Evolutionary conservation across 148 eudicot genomes (phyloP), one percentile per base, ranked within the genome.

Genomic region (Suaeda aralocaspica): DNA sequence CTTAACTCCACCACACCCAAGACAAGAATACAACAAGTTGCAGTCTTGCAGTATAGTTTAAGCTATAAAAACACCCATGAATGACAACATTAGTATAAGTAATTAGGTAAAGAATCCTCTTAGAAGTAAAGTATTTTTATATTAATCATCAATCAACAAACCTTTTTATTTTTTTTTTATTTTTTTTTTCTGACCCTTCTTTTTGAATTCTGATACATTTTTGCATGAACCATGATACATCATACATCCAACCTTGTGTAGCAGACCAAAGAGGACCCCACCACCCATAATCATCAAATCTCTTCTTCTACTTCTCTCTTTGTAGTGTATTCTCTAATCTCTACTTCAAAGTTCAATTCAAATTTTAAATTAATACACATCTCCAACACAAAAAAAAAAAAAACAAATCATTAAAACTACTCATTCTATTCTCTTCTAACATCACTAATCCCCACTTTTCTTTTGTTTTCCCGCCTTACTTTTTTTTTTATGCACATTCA

Each of bases 381-480:
- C n/a, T n/a, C n/a, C n/a, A n/a, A n/a, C 26, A 2, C 45, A 60
- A n/a, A 36, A 57, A 61, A 33, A 2, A 8, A 34, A 30, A 19
- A 36, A 34, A 66, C 63, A 77, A 67, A 67, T 72, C 62, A 66
- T 67, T 64, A 72, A 77, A 77, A 53, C 22, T 64, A 70, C 53
- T 28, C 26, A 26, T 63, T 15, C n/a, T 58, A 52, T 59, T 70
- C 69, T 56, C 59, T 56, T 76, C 39, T 62, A 29, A 15, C 50
- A 62, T 42, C 45, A 70, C 60, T 69, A 76, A 29, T 74, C 50
- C 73, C 45, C 24, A 59, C 65, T 66, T 51, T 56, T 26, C 69
- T 48, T 64, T 66, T 55, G 36, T 46, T 64, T 77, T 74, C 67
- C 82, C 84, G 79, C 81, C 65, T 31, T 48, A 31, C 65, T 69